These are phyloP conservation scores for Phytophthora litchii DNA, from an alignment of 352 stramenopile species.

Conservation along the genomic window DNA sequence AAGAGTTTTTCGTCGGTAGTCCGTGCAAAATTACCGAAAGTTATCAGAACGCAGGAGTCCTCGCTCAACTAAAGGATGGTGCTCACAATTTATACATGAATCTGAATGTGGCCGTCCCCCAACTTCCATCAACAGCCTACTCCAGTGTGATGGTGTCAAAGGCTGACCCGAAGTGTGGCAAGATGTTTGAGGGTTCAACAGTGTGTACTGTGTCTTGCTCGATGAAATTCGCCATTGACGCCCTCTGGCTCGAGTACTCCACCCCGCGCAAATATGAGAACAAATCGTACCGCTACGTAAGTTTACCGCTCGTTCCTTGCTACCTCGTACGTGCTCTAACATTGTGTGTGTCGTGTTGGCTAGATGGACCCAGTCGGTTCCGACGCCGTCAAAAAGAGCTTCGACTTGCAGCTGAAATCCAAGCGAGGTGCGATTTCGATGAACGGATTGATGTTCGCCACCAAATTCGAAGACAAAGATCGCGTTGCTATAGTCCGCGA, in stretches of 20 bases:
- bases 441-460: constrained; percentile 20
- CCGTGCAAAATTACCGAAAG: neutral
- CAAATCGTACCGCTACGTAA: constrained; percentile 19
- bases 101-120: neutral
- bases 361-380: constrained; percentile 7
- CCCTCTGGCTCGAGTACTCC: constrained; percentile 18
- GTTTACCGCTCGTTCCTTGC: neutral
- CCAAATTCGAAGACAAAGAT: neutral
- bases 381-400: constrained; percentile 19
- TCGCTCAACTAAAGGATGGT: constrained; percentile 8
- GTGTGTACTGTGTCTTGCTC: constrained; percentile 12
- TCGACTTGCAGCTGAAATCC: constrained; percentile 18
- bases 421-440: constrained; percentile 2
- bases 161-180: constrained; percentile 7
- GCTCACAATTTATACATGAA: constrained; percentile 3
- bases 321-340: neutral
- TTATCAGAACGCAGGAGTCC: neutral
- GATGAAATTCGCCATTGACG: constrained; percentile 10
- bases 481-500: constrained; percentile 12
- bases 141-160: constrained; percentile 9
- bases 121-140: neutral
- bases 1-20: constrained; percentile 2
- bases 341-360: neutral
- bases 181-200: constrained; percentile 19
- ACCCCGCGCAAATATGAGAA: constrained; percentile 10